Conservation (phyloP, 2,329 filamentous ascomycete genomes). For the Pseudogymnoascus sp. region DNA sequence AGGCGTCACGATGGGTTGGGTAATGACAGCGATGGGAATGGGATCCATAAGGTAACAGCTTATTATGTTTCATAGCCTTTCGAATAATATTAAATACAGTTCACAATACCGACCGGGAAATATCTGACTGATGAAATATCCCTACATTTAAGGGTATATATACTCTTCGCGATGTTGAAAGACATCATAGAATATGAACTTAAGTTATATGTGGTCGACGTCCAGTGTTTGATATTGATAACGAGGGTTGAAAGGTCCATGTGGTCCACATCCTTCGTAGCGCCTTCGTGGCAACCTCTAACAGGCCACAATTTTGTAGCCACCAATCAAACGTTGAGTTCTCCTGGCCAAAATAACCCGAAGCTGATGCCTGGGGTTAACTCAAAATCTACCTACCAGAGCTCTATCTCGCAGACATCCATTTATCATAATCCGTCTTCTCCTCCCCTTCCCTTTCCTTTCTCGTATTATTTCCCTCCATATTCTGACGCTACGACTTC, state of each 20-base stretch:
- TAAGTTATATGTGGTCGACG: not conserved
- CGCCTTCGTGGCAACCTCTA: not conserved
- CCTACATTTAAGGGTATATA: not conserved
- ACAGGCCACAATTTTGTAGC: not conserved
- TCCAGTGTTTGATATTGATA: not conserved
- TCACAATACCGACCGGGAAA: not conserved
- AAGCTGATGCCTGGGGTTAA: not conserved
- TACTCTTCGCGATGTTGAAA: not conserved
- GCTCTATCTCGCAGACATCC: not conserved
- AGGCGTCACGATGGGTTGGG: not conserved
- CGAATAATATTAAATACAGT: not conserved
- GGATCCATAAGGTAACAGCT: not conserved
- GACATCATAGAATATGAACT: not conserved
- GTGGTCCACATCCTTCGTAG: not conserved
- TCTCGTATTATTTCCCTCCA: not conserved
- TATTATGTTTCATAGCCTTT: not conserved
- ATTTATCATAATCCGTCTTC: not conserved
- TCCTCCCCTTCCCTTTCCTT: too few relatives aligned
- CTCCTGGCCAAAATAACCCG: not conserved
- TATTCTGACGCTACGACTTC: not conserved
- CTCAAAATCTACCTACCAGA: not conserved
- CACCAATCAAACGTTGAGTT: not conserved
- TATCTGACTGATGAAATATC: not conserved
- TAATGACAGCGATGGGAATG: not conserved
- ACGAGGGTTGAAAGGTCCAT: not conserved